Evolutionary conservation across 441 rosid genomes (phyloP), one percentile per base, ranked within the genome.

Genomic region (Kokia cookei): DNA sequence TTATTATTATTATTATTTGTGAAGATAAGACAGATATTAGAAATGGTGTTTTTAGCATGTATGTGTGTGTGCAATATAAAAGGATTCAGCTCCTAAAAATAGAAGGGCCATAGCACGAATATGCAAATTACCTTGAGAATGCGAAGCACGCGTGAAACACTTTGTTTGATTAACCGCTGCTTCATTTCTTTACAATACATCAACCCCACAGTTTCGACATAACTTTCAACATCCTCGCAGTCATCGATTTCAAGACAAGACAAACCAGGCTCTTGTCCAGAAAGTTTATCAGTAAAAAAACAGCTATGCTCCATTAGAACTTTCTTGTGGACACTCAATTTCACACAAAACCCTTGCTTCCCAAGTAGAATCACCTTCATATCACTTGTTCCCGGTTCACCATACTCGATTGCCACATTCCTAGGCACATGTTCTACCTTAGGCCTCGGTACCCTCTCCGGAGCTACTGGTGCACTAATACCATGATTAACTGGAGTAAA

Each of bases 161-260:
- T 91, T 84, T 93, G 97, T 84, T 59, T 59, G 85, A 91, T 86
- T n/a, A 95, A 81, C 57, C 96, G 82, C 79, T 93, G 98, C 83
- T 90, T 95, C 93, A 91, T 86, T 37, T 95, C 99, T 77, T 86
- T 91, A 83, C 98, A 90, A 79, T 93, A 95, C 98, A 95, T 95
- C 45, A 95, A 82, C 10, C 97, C 97, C 77, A 93, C 88, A 17
- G 98, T 90, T 84, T 95, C 98, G 50, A 95, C 93, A 80, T 95
- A 91, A 59, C 87, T 90, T 83, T 95, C 97, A 32, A 88, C 87
- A 80, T 95, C 98, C 81, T 90, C 95, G 48, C 97, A 93, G 64
- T 87, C 92, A 79, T 88, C 92, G 50, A 91, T 86, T 80, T 93
- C 92, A 73, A 95, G 84, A 78, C 91, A 90, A 69, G 96, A 83